Conservation (phyloP, 805 yeast species). For the Yamadazyma laniorum region DNA sequence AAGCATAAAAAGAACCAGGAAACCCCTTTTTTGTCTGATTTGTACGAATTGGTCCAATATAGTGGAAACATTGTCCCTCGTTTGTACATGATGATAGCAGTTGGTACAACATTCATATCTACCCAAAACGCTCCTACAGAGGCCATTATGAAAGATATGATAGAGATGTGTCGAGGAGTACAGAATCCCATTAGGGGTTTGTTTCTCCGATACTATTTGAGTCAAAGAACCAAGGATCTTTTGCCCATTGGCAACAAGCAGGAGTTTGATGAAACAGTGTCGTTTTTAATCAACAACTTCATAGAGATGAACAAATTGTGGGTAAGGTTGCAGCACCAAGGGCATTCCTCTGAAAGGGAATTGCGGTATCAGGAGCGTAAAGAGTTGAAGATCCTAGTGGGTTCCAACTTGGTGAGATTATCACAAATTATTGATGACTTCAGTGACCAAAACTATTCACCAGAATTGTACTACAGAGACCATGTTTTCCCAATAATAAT, state of each 20-base stretch:
- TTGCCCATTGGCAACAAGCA: conserved; percentile 42
- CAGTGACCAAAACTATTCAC: conserved; percentile 28
- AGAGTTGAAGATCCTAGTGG: conserved; percentile 88
- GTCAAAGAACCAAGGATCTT: conserved; percentile 75
- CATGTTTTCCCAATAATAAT: conserved; percentile 74
- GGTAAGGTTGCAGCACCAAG: conserved; percentile 96
- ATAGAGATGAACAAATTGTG: conserved; percentile 97
- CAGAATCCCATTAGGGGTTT: conserved; percentile 94
- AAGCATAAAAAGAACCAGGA: conserved; percentile 45
- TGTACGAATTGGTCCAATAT: conserved; percentile 92
- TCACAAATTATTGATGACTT: conserved; percentile 82
- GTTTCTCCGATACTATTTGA: conserved; percentile 82
- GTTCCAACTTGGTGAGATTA: conserved; percentile 85
- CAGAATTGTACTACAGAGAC: conserved; percentile 35
- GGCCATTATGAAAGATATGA: conserved; percentile 92
- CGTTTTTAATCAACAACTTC: conserved; percentile 80
- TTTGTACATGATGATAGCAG: conserved; percentile 89
- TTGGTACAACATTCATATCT: conserved; percentile 86
- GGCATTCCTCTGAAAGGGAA: conserved; percentile 78
- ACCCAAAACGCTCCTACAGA: conserved; percentile 73
- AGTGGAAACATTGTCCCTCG: conserved; percentile 93
- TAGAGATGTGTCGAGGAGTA: conserved; percentile 96
- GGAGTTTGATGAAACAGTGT: conserved; percentile 65
- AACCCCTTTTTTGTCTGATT: conserved; percentile 62
- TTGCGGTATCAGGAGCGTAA: conserved; percentile 76